Base-by-base conservation (phyloP, 2,329 filamentous ascomycete genomes). In the Colletotrichum sp. region DNA sequence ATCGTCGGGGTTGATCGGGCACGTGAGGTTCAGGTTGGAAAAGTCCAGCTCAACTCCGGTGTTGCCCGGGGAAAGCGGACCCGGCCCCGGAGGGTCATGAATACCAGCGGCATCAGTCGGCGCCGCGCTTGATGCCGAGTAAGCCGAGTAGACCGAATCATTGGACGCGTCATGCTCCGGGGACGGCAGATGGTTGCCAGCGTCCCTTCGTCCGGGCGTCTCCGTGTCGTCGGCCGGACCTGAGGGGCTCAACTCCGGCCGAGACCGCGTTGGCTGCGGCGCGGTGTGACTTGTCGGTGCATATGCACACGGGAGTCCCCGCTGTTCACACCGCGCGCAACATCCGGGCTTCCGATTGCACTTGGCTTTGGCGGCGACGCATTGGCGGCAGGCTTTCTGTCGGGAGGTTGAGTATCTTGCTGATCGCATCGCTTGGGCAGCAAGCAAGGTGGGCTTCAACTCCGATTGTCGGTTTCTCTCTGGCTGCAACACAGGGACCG, bases 1-100 rank as follows among this genome's bases (percentile, higher is more conserved):
- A 18, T 85, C 85, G 28, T 88, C 85, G 1, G 84, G 85, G 63
- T 89, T 84, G 76, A 90, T 88, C 3, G 87, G 85, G 72, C 87
- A 89, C 1, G 85, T 73, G 8, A 90, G 82, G 15, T 85, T 82
- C 3, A 84, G 71, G 15, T 70, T 49, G 7, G 81, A 79, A 68
- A 88, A 88, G 63, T 85, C 79, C 28, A 84, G 79, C n/a, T 26
- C 24, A 8, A 71, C 71, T 24, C 67, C 57, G 32, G 21, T 15
- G 7, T 12, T 39, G 30, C 26, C 34, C 12, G 30, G 30, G 16
- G 44, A 28, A 26, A 49, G n/a, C 26, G 21, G 24, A 12, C n/a
- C 24, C 28, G 49, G 6, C n/a, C 18, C 18, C 28, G 65, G 59
- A 21, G 10, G 59, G 7, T 32, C 3, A 8, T 24, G 7, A 34